Conservation (phyloP, 164 flowering plant genomes). For the Warburgia ugandensis region DNA sequence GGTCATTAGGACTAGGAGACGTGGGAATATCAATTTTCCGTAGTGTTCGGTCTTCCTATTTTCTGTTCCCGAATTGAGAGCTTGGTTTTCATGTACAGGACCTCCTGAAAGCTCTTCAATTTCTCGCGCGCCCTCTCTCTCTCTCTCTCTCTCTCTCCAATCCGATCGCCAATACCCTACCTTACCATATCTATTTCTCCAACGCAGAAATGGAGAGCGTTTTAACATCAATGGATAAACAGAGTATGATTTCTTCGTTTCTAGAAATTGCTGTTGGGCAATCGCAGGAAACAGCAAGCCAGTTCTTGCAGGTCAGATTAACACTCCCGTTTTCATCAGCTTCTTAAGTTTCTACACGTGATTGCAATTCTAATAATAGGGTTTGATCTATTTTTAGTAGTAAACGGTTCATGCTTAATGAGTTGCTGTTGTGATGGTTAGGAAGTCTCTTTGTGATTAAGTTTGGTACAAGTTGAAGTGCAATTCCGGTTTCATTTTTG, state of each 20-base stretch:
- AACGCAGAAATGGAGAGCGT: slow-evolving; percentile 36
- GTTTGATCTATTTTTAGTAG: not conserved
- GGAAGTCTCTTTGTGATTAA: not conserved
- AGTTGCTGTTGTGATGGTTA: not conserved
- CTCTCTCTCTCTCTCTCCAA: too few relatives aligned
- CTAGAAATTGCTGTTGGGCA: slow-evolving; percentile 90
- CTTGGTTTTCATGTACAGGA: too few relatives aligned
- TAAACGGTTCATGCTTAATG: not conserved
- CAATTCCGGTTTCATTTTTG: not conserved
- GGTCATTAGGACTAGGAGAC: too few relatives aligned
- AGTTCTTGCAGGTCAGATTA: slow-evolving; percentile 76
- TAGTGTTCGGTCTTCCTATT: too few relatives aligned
- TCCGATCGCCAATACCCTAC: too few relatives aligned
- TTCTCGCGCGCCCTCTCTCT: too few relatives aligned
- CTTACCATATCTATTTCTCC: not conserved
- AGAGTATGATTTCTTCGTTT: slow-evolving; percentile 68
- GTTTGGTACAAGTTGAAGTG: not conserved
- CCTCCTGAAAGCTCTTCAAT: too few relatives aligned
- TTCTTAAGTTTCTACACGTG: not conserved
- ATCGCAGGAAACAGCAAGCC: slow-evolving; percentile 69
- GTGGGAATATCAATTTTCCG: too few relatives aligned
- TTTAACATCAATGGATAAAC: slow-evolving; percentile 50
- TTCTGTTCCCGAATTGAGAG: too few relatives aligned
- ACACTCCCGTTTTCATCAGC: not conserved
- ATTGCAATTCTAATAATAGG: too few relatives aligned